phyloP scores from a whole-genome alignment of 2,329 filamentous ascomycete genomes.

The Cordyceps javanica region DNA sequence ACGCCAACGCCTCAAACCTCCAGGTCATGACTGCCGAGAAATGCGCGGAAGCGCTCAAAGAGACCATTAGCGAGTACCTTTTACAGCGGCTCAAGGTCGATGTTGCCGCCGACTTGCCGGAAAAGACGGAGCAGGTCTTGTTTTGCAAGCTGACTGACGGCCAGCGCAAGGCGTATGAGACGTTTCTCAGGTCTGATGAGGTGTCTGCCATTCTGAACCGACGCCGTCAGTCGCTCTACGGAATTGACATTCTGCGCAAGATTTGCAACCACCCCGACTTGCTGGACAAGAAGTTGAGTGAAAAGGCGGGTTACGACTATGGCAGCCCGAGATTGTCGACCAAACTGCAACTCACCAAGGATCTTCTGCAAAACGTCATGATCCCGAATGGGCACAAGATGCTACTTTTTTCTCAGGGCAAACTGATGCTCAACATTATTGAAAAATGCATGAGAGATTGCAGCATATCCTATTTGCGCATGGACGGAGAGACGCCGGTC shows the following conservation, averaged over 20 bases:
- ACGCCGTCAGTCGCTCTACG: slow-evolving; percentile 74
- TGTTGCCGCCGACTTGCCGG: slow-evolving; percentile 85
- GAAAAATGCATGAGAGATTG: slow-evolving; percentile 71
- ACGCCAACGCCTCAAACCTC: slow-evolving; percentile 89
- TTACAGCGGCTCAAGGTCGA: slow-evolving; percentile 90
- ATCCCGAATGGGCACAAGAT: slow-evolving; percentile 88
- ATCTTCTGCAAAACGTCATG: slow-evolving; percentile 75
- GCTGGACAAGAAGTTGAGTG: slow-evolving; percentile 52
- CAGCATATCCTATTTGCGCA: slow-evolving; percentile 71
- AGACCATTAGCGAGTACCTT: slow-evolving; percentile 88
- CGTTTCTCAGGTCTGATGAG: slow-evolving; percentile 75
- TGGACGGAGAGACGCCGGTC: slow-evolving; percentile 90
- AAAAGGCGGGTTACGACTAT: slow-evolving; percentile 65
- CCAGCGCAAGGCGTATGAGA: slow-evolving; percentile 74
- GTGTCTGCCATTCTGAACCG: slow-evolving; percentile 75
- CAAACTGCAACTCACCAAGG: slow-evolving; percentile 93
- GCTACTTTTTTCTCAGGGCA: slow-evolving; percentile 84
- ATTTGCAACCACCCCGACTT: slow-evolving; percentile 98
- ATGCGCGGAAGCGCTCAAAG: slow-evolving; percentile 89
- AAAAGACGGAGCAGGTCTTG: slow-evolving; percentile 92
- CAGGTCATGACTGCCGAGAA: slow-evolving; percentile 92
- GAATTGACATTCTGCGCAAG: slow-evolving; percentile 87
- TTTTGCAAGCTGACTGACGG: slow-evolving; percentile 83
- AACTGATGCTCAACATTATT: slow-evolving; percentile 92
- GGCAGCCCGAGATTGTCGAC: slow-evolving; percentile 75